Conservation (phyloP, 2,329 filamentous ascomycete species). For the Exophiala sp. region DNA sequence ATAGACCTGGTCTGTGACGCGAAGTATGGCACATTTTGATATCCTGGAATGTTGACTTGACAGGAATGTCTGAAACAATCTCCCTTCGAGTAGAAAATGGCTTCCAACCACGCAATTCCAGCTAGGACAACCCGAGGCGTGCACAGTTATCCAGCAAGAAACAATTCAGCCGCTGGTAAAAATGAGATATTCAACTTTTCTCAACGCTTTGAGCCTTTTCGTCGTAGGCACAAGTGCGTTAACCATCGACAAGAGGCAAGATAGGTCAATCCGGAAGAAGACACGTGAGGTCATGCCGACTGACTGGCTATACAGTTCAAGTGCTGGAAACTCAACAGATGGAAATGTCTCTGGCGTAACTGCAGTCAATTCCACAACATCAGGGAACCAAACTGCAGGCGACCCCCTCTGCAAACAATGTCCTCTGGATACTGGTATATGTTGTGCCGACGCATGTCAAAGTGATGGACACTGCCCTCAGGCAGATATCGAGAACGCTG, state of each 20-base stretch:
- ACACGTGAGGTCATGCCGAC: no score
- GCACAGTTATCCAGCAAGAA: not conserved
- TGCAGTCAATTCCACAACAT: not conserved
- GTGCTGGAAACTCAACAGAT: not conserved
- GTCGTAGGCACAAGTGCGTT: conserved; percentile 1
- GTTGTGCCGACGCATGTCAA: conserved; percentile 11
- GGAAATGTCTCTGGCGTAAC: not conserved
- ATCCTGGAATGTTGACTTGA: conserved; percentile 22
- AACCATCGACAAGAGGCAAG: conserved; percentile 1
- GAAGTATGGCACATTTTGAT: not conserved
- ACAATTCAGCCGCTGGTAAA: conserved; percentile 1
- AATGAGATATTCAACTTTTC: conserved; percentile 9
- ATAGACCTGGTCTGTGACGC: conserved; percentile 8
- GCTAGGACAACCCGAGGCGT: not conserved
- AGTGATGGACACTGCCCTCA: conserved; percentile 8
- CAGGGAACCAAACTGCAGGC: not conserved
- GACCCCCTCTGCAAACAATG: conserved; percentile 14
- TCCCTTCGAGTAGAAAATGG: conserved; percentile 7
- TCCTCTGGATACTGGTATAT: conserved; percentile 11
- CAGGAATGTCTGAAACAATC: conserved; percentile 19
- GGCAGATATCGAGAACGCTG: conserved; percentile 9
- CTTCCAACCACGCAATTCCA: not conserved
- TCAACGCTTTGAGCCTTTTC: conserved; percentile 11
- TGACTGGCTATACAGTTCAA: no score
- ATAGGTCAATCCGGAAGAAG: not conserved